Conservation (phyloP, 331 rosid genomes). For the Pyrus hybrid region DNA sequence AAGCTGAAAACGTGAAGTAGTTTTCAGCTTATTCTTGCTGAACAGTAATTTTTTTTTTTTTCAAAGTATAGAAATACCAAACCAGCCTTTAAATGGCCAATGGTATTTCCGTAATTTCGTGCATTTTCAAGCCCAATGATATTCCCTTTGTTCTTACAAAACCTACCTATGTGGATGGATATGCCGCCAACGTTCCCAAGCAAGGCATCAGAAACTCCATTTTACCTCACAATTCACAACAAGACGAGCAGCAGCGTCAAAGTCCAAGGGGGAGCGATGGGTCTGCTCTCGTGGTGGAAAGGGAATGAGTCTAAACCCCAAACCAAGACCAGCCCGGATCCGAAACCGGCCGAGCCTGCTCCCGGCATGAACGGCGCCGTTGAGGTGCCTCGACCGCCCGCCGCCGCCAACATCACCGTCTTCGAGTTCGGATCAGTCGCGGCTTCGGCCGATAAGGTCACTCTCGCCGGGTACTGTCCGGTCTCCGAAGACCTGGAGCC, state of each 20-base stretch:
- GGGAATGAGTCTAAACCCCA: constrained; percentile 31
- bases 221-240: neutral
- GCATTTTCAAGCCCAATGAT: neutral
- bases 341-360: constrained; percentile 22
- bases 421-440: constrained; percentile 89
- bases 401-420: constrained; percentile 30
- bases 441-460: constrained; percentile 64
- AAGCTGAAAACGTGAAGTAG: too few relatives aligned
- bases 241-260: neutral
- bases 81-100: too few relatives aligned
- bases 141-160: neutral
- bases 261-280: constrained; percentile 29
- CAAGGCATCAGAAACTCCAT: neutral
- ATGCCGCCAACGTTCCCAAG: neutral
- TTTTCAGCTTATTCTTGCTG: too few relatives aligned
- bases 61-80: too few relatives aligned
- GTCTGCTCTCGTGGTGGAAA: constrained; percentile 72
- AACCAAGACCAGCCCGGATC: constrained; percentile 18
- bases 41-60: too few relatives aligned
- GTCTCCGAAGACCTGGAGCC: constrained; percentile 97
- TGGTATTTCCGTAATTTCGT: too few relatives aligned
- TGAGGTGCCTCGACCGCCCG: constrained; percentile 55
- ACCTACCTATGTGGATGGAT: too few relatives aligned
- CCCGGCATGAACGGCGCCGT: constrained; percentile 86
- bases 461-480: constrained; percentile 89